phyloP scores from a whole-genome alignment of 129 eudicot species.

The Flaveria robusta region DNA sequence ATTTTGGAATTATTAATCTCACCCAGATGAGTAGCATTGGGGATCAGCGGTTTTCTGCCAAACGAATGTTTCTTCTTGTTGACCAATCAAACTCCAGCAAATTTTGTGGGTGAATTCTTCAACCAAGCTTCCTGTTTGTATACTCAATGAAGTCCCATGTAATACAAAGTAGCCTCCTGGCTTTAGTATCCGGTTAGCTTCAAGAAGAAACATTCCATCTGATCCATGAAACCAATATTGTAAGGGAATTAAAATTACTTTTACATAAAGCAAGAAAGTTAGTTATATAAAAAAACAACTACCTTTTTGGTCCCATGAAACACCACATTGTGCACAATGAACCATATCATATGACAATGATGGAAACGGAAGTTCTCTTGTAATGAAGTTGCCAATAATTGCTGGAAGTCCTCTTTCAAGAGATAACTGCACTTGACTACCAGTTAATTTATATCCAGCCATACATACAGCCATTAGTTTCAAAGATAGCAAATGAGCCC shows the following conservation, averaged over 20 bases:
- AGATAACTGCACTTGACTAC: conserved; percentile 94
- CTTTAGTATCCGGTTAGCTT: conserved; percentile 86
- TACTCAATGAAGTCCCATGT: conserved; percentile 50
- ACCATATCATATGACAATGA: conserved; percentile 89
- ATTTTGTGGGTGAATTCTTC: conserved; percentile 60
- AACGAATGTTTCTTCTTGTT: conserved; percentile 85
- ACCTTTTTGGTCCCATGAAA: conserved; percentile 91
- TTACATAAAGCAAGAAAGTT: neutral
- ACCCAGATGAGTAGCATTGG: conserved; percentile 75
- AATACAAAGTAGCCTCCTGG: conserved; percentile 95
- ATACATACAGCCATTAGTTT: conserved; percentile 82
- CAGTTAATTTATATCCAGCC: conserved; percentile 88
- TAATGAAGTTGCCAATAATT: conserved; percentile 72
- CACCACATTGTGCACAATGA: conserved; percentile 97
- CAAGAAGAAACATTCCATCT: conserved; percentile 84
- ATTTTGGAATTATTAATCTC: conserved; percentile 28
- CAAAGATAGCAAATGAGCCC: conserved; percentile 81
- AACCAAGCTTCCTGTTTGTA: conserved; percentile 45
- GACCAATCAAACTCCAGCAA: conserved; percentile 75
- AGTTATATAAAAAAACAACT: neutral
- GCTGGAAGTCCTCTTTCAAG: conserved; percentile 99
- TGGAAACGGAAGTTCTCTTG: conserved; percentile 87
- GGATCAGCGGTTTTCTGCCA: conserved; percentile 89
- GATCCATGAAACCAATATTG: conserved; percentile 33
- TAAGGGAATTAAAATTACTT: neutral